Base-by-base conservation (phyloP, 2,329 filamentous ascomycete species). In the Sarocladium kiliense region DNA sequence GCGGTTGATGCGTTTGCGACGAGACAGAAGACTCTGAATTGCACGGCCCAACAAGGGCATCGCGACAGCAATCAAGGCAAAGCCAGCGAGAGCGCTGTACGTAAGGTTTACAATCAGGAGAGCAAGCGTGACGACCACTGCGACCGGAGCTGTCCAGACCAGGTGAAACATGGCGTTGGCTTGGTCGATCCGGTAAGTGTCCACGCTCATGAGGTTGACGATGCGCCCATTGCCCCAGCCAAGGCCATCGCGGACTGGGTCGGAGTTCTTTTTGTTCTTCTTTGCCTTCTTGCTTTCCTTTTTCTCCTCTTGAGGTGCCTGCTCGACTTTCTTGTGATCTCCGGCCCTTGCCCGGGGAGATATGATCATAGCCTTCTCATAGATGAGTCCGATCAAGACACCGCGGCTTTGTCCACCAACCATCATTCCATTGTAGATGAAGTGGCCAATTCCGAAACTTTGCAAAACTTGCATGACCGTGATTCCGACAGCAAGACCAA, bases 201-300 rank as follows among this genome's bases (percentile, higher is more conserved):
- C 93, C 44, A 94, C 91, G 58, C 90, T 93, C 92, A 97, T 97
- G 62, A 97, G 68, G 62, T 95, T 96, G 66, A 94, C 85, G 54
- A 97, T 90, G 59, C 91, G 85, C 21, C 94, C 94, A 64, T 97
- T 97, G 56, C 86, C 86, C 93, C 93, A 97, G 23, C 93, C 94
- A 21, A 83, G 77, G 2, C 87, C 89, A 63, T 94, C 88, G 12
- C 66, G 69, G 42, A 69, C 45, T 74, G 72, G 3, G 67, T 63
- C 5, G 64, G 60, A 69, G 21, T 74, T 69, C 50, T 74, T 68
- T 16, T 71, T 65, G 54, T 70, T 68, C 53, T 71, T 69, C 3
- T 66, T 65, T 39, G 71, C 68, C 4, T 66, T 68, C 9, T 63
- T 61, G n/a, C 71, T 64, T 16, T 68, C 61, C 1, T 81, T 74